Base-by-base conservation (phyloP, 192 early-diverging fungal genomes). In the Linderina pennispora region DNA sequence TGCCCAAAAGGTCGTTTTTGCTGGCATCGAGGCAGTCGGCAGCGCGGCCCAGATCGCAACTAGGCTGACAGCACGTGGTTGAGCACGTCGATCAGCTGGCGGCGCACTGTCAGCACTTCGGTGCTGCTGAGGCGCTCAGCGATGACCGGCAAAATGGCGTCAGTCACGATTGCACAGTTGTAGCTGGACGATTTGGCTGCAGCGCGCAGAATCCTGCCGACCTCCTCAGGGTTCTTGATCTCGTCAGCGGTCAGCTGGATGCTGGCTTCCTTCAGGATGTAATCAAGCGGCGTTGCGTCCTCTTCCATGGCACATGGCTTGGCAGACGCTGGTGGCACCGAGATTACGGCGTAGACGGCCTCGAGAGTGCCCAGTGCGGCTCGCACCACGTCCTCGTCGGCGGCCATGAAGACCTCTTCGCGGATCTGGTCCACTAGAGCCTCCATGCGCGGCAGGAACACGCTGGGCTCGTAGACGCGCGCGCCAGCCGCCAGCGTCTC, bases 401-500 rank as follows among this genome's bases (percentile, higher is more conserved):
- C 76, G 1, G 87, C 75, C 74, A 90, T 83, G 45, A 89, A 78
- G 14, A 92, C 80, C 62, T 87, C 80, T 28, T 66, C 64, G 41
- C 54, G 47, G 9, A 67, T 65, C 41, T 60, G 55, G 37, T 87
- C 84, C 58, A 90, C 87, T 20, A 99, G 57, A 15, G 79, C 69
- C 38, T 87, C 79, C 20, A 90, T 53, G 44, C 88, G 75, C 2
- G 81, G 80, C 10, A 74, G 49, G 15, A 95, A 73, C 2, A 80
- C 75, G 1, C 75, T 70, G 3, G 82, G 66, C 22, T 81, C 85
- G 57, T 92, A 99, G 0, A 84, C 83, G 8, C 77, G 82, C 1
- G 85, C 77, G 41, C 91, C 86, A 1, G 82, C 81, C 5, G 85
- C 69, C 18, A 99, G 61, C 0, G 92, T 86, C 44, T 96, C 94